Percentiles rank a stretch among this genome's conserved stretches.
Evolutionary conservation across 257 asterid species (phyloP).

Genomic region (Rauvolfia tetraphylla): DNA sequence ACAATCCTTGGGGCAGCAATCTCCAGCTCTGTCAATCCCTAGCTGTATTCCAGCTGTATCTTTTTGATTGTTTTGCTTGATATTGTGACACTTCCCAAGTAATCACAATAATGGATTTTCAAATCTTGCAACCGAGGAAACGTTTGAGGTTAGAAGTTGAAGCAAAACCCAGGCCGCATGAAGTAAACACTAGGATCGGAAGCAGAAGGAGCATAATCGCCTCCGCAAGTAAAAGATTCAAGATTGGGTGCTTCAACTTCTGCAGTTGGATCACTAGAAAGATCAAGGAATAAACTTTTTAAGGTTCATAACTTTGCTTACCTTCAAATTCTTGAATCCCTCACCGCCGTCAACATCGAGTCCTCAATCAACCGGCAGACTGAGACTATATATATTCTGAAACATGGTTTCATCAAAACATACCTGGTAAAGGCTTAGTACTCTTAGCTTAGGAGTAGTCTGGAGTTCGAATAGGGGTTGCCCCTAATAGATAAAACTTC

Average conservation of each 20-base stretch:
- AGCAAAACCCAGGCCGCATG: no score
- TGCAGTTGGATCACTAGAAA: not conserved
- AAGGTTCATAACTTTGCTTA: not conserved
- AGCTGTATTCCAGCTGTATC: not conserved
- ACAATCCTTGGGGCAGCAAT: not conserved
- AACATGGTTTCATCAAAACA: not conserved
- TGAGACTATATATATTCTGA: not conserved
- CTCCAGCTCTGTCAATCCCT: not conserved
- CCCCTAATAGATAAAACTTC: no score
- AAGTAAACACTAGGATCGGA: no score
- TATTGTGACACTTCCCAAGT: not conserved
- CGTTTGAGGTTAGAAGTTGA: not conserved
- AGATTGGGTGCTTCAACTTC: not conserved
- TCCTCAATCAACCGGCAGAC: not conserved
- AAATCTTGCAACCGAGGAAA: not conserved
- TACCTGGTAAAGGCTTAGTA: not conserved
- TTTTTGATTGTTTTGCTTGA: not conserved
- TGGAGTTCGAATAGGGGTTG: no score
- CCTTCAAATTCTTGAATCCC: not conserved
- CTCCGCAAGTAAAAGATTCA: not conserved
- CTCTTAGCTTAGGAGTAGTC: not conserved
- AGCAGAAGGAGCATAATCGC: not conserved
- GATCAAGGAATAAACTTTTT: not conserved
- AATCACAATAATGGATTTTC: not conserved
- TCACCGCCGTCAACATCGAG: not conserved